Base-by-base conservation (phyloP, 2,329 filamentous ascomycete genomes). In the Cercospora beticola region DNA sequence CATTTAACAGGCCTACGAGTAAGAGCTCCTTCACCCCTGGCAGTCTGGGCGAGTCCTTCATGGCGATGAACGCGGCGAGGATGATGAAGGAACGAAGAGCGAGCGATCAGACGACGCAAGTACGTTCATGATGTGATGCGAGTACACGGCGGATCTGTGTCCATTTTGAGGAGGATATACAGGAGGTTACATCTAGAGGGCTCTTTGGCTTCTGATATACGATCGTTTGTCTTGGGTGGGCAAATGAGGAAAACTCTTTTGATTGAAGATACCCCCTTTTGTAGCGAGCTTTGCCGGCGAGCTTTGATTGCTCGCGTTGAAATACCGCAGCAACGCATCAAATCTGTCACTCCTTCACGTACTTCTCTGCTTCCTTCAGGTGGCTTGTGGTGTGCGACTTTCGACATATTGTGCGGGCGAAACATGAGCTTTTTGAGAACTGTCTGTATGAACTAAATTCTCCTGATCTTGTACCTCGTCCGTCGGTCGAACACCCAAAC, bases 31-130 rank as follows among this genome's bases (percentile, higher is more conserved):
- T 77, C 57, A 74, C 71, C 21, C 72, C 65, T 23, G 76, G 78
- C n/a, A 74, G 71, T 49, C 59, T 79, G 23, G 78, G 78, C 9
- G 78, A 79, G 73, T 74, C 70, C 5, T 80, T 74, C 59, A 80
- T 80, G 78, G 75, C 74, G 9, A 66, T 72, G 23, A 76, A 77
- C 69, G 78, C 78, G n/a, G 76, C 77, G 68, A 66, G 72, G 64
- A 71, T 78, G 71, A 74, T 70, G 23, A 66, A 68, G 52, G 66
- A 67, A 14, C 68, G 71, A 6, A 61, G 57, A 56, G 33, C 66
- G 36, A 68, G 57, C n/a, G 70, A 72, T 23, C 66, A 72, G n/a
- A 61, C 67, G 33, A 59, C 49, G 49, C 49, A 26, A 2, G 49
- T 56, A 12, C 23, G 23, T 16, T 56, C 49, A 28, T 56, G 36